Conservation (phyloP, 1,284 basidiomycete species). For the Marasmius oreades region DNA sequence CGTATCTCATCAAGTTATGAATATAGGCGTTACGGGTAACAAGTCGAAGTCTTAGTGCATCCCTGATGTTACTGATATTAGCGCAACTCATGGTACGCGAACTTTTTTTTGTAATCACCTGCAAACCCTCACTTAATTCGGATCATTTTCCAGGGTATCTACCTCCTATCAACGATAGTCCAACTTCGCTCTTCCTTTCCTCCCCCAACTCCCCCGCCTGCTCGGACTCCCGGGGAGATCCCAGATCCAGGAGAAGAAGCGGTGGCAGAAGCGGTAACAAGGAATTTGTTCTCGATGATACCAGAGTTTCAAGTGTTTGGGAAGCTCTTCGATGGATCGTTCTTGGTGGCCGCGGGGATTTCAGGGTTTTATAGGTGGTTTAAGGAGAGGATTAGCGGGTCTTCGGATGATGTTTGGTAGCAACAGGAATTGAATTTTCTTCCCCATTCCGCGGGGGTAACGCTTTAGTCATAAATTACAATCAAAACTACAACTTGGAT, state of each 20-base stretch:
- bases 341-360: constrained; percentile 51
- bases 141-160: constrained; percentile 53
- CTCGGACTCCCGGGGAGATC: too few species aligned
- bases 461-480: too few species aligned
- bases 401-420: constrained; percentile 18
- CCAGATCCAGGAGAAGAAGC: constrained; percentile 4
- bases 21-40: constrained; percentile 57
- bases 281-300: constrained; percentile 69
- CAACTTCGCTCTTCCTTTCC: constrained; percentile 77
- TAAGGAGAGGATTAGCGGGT: constrained; percentile 24
- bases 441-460: too few species aligned
- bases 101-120: constrained; percentile 7
- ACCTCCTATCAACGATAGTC: constrained; percentile 72
- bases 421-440: too few species aligned
- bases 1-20: not conserved
- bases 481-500: too few species aligned
- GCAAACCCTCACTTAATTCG: not conserved
- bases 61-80: constrained; percentile 67
- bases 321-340: constrained; percentile 67
- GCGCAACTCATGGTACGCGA: constrained; percentile 71
- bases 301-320: constrained; percentile 73
- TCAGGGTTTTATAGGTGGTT: constrained; percentile 50
- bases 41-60: constrained; percentile 63
- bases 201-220: constrained; percentile 29
- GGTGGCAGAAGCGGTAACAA: constrained; percentile 12